These are phyloP conservation scores for Pseudopyrenochaeta lycopersici DNA, from an alignment of 2,329 filamentous ascomycete genomes.

Conservation along the genomic window DNA sequence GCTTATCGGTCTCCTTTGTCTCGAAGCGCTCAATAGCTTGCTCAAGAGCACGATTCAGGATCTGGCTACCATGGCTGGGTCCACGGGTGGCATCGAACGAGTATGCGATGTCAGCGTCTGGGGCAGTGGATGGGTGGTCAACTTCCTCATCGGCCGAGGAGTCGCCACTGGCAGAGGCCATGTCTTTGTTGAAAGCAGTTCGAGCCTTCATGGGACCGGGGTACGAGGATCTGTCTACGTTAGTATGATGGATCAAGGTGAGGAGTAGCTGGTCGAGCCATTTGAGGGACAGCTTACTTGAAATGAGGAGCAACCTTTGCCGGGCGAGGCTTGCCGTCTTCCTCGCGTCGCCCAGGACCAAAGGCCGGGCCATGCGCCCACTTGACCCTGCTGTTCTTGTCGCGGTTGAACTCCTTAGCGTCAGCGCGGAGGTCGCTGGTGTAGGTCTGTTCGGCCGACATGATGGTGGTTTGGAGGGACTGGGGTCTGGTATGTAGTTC, in stretches of 20 bases:
- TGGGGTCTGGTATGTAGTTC: constrained; percentile 5
- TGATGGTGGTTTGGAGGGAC: constrained; percentile 30
- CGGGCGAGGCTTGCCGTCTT: constrained; percentile 48
- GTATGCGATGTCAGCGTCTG: constrained; percentile 62
- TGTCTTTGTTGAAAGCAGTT: constrained; percentile 54
- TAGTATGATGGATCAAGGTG: constrained; percentile 7
- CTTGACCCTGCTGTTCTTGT: constrained; percentile 60
- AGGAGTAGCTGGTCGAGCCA: background rate
- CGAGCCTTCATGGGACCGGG: constrained; percentile 45
- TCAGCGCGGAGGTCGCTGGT: constrained; percentile 64
- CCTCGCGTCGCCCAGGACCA: constrained; percentile 48
- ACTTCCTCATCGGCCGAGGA: constrained; percentile 57
- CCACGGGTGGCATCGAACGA: constrained; percentile 62
- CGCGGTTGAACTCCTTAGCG: constrained; percentile 62
- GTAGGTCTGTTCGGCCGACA: constrained; percentile 58
- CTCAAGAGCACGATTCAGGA: constrained; percentile 64
- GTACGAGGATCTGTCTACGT: constrained; percentile 28
- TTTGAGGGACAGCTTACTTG: constrained; percentile 36
- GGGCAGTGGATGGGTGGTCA: constrained; percentile 54
- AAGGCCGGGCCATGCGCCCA: constrained; percentile 58
- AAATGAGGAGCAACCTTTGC: constrained; percentile 40
- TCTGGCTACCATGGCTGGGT: constrained; percentile 64
- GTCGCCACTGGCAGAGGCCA: constrained; percentile 50
- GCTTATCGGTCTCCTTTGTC: constrained; percentile 67
- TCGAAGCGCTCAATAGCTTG: constrained; percentile 69